phyloP scores from a whole-genome alignment of 495 filamentous ascomycete genomes.

The Penicillium cinerascens region DNA sequence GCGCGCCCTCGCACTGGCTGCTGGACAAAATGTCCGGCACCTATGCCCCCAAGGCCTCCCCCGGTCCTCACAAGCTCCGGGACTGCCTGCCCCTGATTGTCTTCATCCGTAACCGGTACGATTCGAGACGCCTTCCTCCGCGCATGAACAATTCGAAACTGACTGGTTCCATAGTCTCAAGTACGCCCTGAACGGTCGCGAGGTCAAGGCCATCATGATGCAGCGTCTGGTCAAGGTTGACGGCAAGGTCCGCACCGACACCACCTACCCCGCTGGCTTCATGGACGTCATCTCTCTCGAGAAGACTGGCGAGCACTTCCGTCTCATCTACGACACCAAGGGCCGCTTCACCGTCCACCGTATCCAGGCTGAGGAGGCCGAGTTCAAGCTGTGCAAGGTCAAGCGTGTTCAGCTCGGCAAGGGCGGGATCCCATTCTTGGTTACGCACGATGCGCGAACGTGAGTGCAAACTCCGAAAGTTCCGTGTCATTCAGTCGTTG shows the following conservation, averaged over 20 bases:
- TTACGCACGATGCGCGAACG: slow-evolving; percentile 99
- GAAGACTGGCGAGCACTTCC: slow-evolving; percentile 99
- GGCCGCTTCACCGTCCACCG: slow-evolving; percentile 99
- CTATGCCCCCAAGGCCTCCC: slow-evolving; percentile 92
- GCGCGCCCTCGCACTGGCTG: slow-evolving; percentile 98
- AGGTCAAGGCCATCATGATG: slow-evolving; percentile 97
- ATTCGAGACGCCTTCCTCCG: background rate
- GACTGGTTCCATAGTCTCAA: slow-evolving; percentile 62
- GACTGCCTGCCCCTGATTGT: slow-evolving; percentile 99
- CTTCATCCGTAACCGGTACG: slow-evolving; percentile 89
- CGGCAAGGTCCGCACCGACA: slow-evolving; percentile 98
- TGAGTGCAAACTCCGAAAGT: slow-evolving; percentile 70
- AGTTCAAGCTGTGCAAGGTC: slow-evolving; percentile 99
- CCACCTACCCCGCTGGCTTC: slow-evolving; percentile 95
- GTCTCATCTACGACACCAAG: slow-evolving; percentile 99
- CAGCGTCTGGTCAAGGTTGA: slow-evolving; percentile 99
- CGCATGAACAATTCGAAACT: slow-evolving; percentile 7
- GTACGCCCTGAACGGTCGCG: slow-evolving; percentile 98
- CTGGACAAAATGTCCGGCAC: slow-evolving; percentile 97
- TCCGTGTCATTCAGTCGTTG: slow-evolving; percentile 98
- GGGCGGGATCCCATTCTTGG: slow-evolving; percentile 99
- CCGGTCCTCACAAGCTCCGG: slow-evolving; percentile 98
- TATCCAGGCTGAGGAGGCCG: slow-evolving; percentile 94
- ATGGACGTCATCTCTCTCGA: slow-evolving; percentile 99
- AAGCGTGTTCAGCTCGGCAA: slow-evolving; percentile 98